Base-by-base conservation (phyloP, 305 asterid species). In the Petunia hybrid region DNA sequence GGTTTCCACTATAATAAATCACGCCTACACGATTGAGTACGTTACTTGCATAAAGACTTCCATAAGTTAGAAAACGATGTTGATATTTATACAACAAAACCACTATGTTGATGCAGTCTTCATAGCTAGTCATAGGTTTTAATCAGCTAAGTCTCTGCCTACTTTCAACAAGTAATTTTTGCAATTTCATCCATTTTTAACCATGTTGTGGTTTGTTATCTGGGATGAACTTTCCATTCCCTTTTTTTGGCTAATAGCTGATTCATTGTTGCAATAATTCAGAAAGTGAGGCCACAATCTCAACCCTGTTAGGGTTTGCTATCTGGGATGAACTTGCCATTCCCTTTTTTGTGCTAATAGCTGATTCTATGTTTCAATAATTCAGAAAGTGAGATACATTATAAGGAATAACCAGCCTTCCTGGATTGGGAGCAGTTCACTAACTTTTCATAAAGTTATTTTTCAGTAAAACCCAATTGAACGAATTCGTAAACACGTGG, bases 341-440 rank as follows among this genome's bases (percentile, higher is more conserved):
- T 71, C 62, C 77, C 22, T 7, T 71, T 70, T 46, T 35, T 46
- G 43, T 71, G 62, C 78, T 71, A 71, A 71, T 71, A 71, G 45
- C 42, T 48, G 78, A 70, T 48, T 39, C 13, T 71, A 46, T 67
- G 7, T 67, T 67, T 53, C 55, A 67, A 55, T n/a, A 42, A 42
- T 67, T 67, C 36, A 48, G 31, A 35, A 35, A 71, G 31, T 39
- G 6, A 51, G 36, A 57, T 35, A 71, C 10, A 59, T 2, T 10
- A 59, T 16, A 16, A 71, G 4, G 78, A 71, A 48, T n/a, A 71
- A 71, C 22, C 78, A 12, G 62, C 61, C 46, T 71, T 12, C 1
- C 61, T 14, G 55, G 48, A 67, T 67, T 41, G 40, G n/a, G 2
- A 43, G 57, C 57, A 53, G 56, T 16, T 16, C 57, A 68, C 56